phyloP scores from a whole-genome alignment of 2,329 filamentous ascomycete genomes.

The Chaetomiaceae sp. region DNA sequence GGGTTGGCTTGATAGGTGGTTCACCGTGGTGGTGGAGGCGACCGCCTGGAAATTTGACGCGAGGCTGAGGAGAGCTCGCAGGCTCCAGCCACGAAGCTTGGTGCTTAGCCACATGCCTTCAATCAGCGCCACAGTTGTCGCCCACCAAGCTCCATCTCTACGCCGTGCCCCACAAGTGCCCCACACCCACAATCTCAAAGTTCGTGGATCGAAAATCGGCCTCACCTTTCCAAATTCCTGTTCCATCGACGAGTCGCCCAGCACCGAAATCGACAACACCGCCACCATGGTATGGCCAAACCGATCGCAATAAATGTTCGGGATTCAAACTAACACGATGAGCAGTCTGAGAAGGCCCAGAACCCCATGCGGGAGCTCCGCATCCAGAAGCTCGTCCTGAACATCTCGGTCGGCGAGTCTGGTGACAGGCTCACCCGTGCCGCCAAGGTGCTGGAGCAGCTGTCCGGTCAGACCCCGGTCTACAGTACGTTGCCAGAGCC shows the following conservation, averaged over 20 bases:
- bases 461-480: constrained; percentile 98
- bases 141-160: constrained; percentile 22
- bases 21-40: constrained; percentile 21
- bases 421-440: constrained; percentile 99
- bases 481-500: constrained; percentile 66
- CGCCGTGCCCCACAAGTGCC: constrained; percentile 12
- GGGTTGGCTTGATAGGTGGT: constrained; percentile 30
- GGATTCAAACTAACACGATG: constrained; percentile 38
- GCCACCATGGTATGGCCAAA: constrained; percentile 37
- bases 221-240: constrained; percentile 17
- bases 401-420: constrained; percentile 99
- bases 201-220: constrained; percentile 22
- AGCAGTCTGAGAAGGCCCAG: constrained; percentile 65
- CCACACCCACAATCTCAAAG: constrained; percentile 26
- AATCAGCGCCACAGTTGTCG: constrained; percentile 17
- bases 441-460: constrained; percentile 99
- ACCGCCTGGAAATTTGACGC: constrained; percentile 37
- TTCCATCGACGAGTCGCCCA: constrained; percentile 20
- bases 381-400: constrained; percentile 99
- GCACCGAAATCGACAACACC: constrained; percentile 26
- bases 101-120: constrained; percentile 5
- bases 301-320: neutral
- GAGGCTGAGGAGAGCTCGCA: constrained; percentile 36
- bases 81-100: constrained; percentile 9
- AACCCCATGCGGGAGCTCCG: constrained; percentile 99